These are phyloP conservation scores for Chalara sp. DNA, from an alignment of 2,329 filamentous ascomycete genomes.

Conservation along the genomic window DNA sequence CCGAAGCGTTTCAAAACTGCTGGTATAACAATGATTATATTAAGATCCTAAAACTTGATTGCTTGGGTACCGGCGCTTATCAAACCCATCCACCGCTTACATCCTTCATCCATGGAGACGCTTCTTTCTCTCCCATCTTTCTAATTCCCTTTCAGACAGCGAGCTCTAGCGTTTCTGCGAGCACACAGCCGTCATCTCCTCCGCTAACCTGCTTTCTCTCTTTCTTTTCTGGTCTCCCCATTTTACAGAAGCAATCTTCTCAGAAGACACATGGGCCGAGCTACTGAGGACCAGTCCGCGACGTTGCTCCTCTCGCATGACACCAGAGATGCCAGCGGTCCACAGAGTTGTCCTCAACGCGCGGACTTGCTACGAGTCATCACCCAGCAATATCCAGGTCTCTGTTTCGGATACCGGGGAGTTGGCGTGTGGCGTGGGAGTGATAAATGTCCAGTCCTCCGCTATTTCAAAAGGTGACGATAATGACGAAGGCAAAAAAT, in stretches of 20 bases:
- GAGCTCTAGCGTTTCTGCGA: background rate
- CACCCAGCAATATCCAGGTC: slow-evolving; percentile 14
- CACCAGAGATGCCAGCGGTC: slow-evolving; percentile 4
- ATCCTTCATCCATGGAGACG: too few species aligned
- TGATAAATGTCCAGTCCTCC: background rate
- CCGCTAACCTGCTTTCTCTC: background rate
- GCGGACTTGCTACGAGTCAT: slow-evolving; percentile 16
- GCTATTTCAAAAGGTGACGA: background rate
- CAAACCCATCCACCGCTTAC: too few species aligned
- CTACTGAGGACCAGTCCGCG: slow-evolving; percentile 9
- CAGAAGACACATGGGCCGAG: background rate
- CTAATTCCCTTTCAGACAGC: background rate
- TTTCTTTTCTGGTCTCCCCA: background rate
- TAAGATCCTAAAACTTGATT: too few species aligned
- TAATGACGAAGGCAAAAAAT: background rate
- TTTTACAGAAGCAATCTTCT: background rate
- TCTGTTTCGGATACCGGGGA: slow-evolving; percentile 10
- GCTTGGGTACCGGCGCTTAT: too few species aligned
- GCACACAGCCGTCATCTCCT: background rate
- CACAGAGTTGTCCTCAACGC: slow-evolving; percentile 8
- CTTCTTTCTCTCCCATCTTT: too few species aligned
- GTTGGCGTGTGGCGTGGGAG: background rate
- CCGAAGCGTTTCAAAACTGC: too few species aligned
- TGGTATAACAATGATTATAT: too few species aligned
- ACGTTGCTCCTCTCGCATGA: slow-evolving; percentile 12